Percentiles rank a stretch among this genome's conserved stretches.
These are phyloP conservation scores for Flaveria linearis DNA, from an alignment of 129 eudicot species.

Conservation along the genomic window DNA sequence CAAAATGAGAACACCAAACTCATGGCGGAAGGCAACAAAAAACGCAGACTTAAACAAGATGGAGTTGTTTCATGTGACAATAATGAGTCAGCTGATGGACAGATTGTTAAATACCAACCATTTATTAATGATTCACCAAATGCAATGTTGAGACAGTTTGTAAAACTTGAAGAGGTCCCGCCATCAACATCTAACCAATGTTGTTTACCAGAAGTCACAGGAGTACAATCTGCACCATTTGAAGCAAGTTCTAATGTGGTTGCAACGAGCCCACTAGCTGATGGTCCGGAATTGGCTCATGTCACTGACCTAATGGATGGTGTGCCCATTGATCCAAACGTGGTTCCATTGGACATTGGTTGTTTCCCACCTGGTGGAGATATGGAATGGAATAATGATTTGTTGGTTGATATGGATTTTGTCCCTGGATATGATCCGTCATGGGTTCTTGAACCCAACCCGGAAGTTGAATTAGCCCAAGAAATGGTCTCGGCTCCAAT, in stretches of 20 bases:
- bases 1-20: conserved; percentile 48
- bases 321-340: conserved; percentile 38
- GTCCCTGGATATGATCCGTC: conserved; percentile 56
- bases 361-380: conserved; percentile 35
- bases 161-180: conserved; percentile 42
- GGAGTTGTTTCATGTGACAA: conserved; percentile 40
- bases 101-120: conserved; percentile 66
- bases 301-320: conserved; percentile 30
- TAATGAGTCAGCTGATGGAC: conserved; percentile 52
- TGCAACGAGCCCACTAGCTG: conserved; percentile 13
- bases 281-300: conserved; percentile 15
- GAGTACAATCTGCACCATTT: conserved; percentile 28
- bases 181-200: conserved; percentile 37
- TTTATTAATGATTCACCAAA: conserved; percentile 58
- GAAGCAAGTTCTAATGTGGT: conserved; percentile 18
- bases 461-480: conserved; percentile 10
- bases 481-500: conserved; percentile 17
- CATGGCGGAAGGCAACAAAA: conserved; percentile 56
- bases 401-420: conserved; percentile 47
- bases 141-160: conserved; percentile 55
- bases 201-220: conserved; percentile 22
- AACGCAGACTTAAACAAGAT: conserved; percentile 62
- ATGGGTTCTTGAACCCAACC: conserved; percentile 60
- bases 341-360: conserved; percentile 36
- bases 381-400: conserved; percentile 25